Evolutionary conservation across 345 rosid species (phyloP).

Genomic region (Ricinus communis): DNA sequence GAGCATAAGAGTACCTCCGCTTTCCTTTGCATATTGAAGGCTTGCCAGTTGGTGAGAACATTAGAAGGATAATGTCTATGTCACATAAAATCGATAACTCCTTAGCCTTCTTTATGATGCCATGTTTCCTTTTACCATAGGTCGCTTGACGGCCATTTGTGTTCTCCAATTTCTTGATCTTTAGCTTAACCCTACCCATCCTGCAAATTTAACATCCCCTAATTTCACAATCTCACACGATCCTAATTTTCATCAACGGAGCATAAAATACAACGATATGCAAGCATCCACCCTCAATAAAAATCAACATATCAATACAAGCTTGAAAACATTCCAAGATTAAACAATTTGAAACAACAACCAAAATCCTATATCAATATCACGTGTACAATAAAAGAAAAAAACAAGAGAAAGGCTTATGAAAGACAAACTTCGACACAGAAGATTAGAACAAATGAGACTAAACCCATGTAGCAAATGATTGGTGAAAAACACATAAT

Average conservation of each 20-base stretch:
- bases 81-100: conserved; percentile 75
- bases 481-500: neutral
- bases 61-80: conserved; percentile 66
- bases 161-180: conserved; percentile 68
- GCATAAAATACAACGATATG: neutral
- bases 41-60: conserved; percentile 76
- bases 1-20: conserved; percentile 42
- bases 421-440: neutral
- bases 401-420: neutral
- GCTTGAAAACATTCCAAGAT: neutral
- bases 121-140: conserved; percentile 67
- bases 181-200: conserved; percentile 84
- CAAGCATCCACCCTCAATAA: neutral
- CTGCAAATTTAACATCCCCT: conserved; percentile 30
- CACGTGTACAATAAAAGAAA: neutral
- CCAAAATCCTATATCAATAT: neutral
- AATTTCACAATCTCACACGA: neutral
- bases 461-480: neutral
- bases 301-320: neutral
- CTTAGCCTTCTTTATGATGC: conserved; percentile 74
- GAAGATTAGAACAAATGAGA: neutral
- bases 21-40: conserved; percentile 59
- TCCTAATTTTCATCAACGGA: neutral
- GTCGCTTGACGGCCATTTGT: conserved; percentile 69
- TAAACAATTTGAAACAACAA: neutral